Conservation (phyloP, 768 basidiomycete genomes). For the Leccinum ochraceum region DNA sequence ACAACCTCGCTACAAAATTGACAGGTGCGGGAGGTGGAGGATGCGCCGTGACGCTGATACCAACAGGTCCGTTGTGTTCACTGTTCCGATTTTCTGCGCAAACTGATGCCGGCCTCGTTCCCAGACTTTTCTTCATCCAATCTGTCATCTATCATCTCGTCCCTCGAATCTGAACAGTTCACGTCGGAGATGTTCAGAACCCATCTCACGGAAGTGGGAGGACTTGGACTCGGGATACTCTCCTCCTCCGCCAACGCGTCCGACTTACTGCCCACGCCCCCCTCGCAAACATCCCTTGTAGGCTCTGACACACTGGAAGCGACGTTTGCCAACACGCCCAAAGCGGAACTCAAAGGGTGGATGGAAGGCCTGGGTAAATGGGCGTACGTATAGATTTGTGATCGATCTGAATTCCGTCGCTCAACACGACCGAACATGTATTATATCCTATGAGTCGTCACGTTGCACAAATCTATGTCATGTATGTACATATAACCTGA, state of each 20-base stretch:
- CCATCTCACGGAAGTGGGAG: constrained; percentile 92
- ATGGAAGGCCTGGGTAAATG: constrained; percentile 38
- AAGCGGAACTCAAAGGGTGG: constrained; percentile 37
- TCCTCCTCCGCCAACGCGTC: constrained; percentile 44
- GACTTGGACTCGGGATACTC: constrained; percentile 87
- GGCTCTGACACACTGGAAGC: constrained; percentile 15
- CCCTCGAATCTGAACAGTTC: constrained; percentile 41
- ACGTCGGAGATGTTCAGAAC: constrained; percentile 40
- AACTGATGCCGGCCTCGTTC: constrained; percentile 3
- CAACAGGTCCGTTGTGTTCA: constrained; percentile 67
- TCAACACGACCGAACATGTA: constrained; percentile 2
- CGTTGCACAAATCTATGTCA: too few relatives aligned
- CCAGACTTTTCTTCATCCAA: constrained; percentile 68
- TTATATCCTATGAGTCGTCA: neutral
- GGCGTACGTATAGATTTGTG: constrained; percentile 37
- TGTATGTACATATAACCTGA: too few relatives aligned
- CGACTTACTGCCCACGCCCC: constrained; percentile 30
- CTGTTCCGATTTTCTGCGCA: neutral
- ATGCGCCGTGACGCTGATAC: constrained; percentile 94
- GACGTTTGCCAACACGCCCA: constrained; percentile 30
- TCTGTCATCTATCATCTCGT: constrained; percentile 57
- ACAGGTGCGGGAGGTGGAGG: constrained; percentile 99
- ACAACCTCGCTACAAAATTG: constrained; percentile 83
- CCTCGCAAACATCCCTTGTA: constrained; percentile 6
- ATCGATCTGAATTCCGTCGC: neutral